Percentiles rank a stretch among this genome's conserved stretches.
Conservation (phyloP, 768 basidiomycete genomes). For the Suillus subaureus region DNA sequence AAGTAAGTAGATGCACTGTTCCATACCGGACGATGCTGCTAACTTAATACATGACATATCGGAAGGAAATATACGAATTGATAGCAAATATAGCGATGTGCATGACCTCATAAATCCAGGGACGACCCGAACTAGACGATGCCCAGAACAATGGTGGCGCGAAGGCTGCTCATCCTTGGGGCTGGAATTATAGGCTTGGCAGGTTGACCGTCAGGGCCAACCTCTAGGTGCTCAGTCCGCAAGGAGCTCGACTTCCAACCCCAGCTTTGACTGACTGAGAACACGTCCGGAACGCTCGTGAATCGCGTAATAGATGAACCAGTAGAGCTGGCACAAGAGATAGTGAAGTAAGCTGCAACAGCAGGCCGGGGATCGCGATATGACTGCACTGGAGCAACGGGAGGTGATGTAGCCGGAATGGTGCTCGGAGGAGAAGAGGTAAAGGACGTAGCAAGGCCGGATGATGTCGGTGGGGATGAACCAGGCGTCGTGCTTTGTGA, state of each 20-base stretch:
- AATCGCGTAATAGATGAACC: slow-evolving; percentile 85
- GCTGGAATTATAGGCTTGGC: slow-evolving; percentile 35
- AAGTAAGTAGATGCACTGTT: neutral
- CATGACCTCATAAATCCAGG: neutral
- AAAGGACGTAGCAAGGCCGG: slow-evolving; percentile 22
- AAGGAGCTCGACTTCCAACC: slow-evolving; percentile 82
- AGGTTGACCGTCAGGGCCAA: slow-evolving; percentile 33
- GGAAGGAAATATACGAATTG: neutral
- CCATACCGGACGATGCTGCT: neutral
- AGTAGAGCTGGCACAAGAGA: slow-evolving; percentile 79
- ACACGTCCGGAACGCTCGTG: slow-evolving; percentile 83
- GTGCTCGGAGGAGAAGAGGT: slow-evolving; percentile 23
- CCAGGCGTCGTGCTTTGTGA: slow-evolving; percentile 48
- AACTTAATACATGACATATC: neutral
- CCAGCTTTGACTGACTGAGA: slow-evolving; percentile 87
- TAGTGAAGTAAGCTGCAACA: slow-evolving; percentile 80
- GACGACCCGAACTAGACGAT: slow-evolving; percentile 50
- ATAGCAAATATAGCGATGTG: slow-evolving; percentile 1
- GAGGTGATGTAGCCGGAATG: slow-evolving; percentile 45
- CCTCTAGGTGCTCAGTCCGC: slow-evolving; percentile 49
- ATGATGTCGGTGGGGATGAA: slow-evolving; percentile 26
- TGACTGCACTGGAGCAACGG: slow-evolving; percentile 59
- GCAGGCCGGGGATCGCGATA: slow-evolving; percentile 75
- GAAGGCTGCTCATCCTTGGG: slow-evolving; percentile 57
- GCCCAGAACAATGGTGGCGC: slow-evolving; percentile 80